Conservation (phyloP, 2,329 filamentous ascomycete genomes). For the Aspergillus calidoustus region DNA sequence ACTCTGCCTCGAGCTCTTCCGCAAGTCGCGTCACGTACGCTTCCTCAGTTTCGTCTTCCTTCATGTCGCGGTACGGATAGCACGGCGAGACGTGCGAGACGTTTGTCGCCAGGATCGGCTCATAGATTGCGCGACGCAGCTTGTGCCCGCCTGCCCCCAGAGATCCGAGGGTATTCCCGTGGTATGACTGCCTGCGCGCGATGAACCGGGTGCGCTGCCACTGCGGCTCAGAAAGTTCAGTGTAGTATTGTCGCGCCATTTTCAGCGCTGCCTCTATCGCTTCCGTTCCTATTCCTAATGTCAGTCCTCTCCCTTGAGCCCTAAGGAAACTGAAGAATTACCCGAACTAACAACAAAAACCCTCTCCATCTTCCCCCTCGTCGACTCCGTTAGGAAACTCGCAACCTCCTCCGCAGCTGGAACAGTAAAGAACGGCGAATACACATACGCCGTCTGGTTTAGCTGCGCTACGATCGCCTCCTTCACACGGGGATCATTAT, state of each 20-base stretch:
- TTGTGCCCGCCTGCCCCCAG: slow-evolving; percentile 48
- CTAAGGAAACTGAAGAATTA: too few species aligned
- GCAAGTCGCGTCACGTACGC: slow-evolving; percentile 49
- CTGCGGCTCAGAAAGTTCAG: slow-evolving; percentile 44
- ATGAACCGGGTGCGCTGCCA: slow-evolving; percentile 49
- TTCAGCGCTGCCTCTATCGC: slow-evolving; percentile 56
- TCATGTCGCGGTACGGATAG: slow-evolving; percentile 45
- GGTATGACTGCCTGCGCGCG: slow-evolving; percentile 52
- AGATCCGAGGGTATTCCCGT: slow-evolving; percentile 56
- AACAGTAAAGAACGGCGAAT: slow-evolving; percentile 51
- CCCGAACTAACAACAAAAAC: slow-evolving; percentile 30
- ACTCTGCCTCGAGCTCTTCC: slow-evolving; percentile 54
- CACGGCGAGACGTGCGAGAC: slow-evolving; percentile 31
- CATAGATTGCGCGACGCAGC: slow-evolving; percentile 39
- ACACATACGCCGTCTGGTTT: slow-evolving; percentile 48
- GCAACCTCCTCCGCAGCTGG: slow-evolving; percentile 48
- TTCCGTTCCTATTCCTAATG: slow-evolving; percentile 30
- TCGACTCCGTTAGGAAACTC: slow-evolving; percentile 39
- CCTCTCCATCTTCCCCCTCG: slow-evolving; percentile 23
- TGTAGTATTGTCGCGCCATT: slow-evolving; percentile 54
- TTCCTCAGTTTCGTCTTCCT: slow-evolving; percentile 42
- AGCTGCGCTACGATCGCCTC: slow-evolving; percentile 50
- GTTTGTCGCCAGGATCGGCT: slow-evolving; percentile 34
- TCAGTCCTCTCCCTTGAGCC: too few species aligned
- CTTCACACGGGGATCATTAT: slow-evolving; percentile 49